A percentile compares a stretch with the other conserved stretches of the same genome.
These are phyloP conservation scores for Solanum arcanum DNA, from an alignment of 257 asterid species.

Conservation along the genomic window DNA sequence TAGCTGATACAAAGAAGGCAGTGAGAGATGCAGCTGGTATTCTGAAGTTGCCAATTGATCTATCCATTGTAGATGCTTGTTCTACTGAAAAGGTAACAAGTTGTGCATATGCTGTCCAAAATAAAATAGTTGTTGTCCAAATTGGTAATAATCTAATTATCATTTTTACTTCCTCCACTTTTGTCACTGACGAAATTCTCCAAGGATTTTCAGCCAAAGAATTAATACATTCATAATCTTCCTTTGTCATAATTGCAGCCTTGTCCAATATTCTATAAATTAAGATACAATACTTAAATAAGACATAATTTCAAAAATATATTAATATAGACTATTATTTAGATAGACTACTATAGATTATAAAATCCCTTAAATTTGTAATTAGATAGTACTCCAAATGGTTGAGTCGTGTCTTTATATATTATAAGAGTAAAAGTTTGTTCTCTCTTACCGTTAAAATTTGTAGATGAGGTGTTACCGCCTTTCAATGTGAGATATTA, in stretches of 20 bases:
- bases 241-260: conserved; percentile 26
- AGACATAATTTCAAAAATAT: not conserved
- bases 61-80: conserved; percentile 32
- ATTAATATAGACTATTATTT: too few relatives aligned
- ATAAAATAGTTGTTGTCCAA: conserved; percentile 30
- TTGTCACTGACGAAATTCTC: conserved; percentile 24
- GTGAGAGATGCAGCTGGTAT: conserved; percentile 39
- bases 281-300: not conserved
- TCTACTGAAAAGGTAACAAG: conserved; percentile 33
- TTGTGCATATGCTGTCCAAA: conserved; percentile 38
- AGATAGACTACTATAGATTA: too few relatives aligned
- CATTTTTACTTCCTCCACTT: conserved; percentile 40
- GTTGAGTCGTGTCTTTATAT: not conserved
- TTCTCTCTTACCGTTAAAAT: not conserved
- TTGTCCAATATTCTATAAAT: conserved; percentile 31
- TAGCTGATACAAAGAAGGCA: conserved; percentile 26
- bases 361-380: not conserved
- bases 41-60: conserved; percentile 15
- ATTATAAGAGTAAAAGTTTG: not conserved
- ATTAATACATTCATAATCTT: conserved; percentile 1
- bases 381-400: not conserved
- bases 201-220: conserved; percentile 17
- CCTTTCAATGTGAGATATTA: not conserved
- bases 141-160: conserved; percentile 21
- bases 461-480: too few relatives aligned